Conservation (phyloP, 2,329 filamentous ascomycete genomes). For the Talaromyces amestolkiae region DNA sequence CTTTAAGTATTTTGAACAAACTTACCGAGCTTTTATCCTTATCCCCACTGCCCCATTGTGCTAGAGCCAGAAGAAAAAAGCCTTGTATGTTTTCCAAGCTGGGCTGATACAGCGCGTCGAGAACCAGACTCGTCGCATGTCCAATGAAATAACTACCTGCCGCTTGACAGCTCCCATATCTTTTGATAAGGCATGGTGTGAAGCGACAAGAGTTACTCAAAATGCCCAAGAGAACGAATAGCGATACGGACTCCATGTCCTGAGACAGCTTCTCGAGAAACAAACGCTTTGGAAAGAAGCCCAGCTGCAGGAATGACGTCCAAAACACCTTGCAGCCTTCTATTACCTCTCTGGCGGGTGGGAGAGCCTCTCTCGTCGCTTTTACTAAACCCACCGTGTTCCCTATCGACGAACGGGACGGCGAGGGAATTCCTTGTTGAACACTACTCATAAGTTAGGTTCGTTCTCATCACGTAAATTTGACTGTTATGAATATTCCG, state of each 20-base stretch:
- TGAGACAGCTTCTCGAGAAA: background rate
- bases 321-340: background rate
- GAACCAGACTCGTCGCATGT: background rate
- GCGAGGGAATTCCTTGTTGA: background rate
- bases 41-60: conserved; percentile 1
- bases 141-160: background rate
- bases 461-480: background rate
- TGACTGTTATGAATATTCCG: background rate
- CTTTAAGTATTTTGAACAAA: too few species aligned
- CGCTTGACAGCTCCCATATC: background rate
- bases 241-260: background rate
- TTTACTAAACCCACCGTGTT: background rate
- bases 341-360: background rate
- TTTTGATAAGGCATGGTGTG: background rate
- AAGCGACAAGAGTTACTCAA: conserved; percentile 6
- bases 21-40: background rate
- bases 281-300: background rate
- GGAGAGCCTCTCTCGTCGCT: background rate
- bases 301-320: background rate
- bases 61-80: background rate
- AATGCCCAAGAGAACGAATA: background rate
- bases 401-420: background rate
- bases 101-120: background rate
- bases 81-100: background rate
- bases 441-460: background rate